A percentile compares a stretch with the other conserved stretches of the same genome.
These are phyloP conservation scores for Dalbergia oliveri DNA, from an alignment of 306 rosid species.

Conservation along the genomic window DNA sequence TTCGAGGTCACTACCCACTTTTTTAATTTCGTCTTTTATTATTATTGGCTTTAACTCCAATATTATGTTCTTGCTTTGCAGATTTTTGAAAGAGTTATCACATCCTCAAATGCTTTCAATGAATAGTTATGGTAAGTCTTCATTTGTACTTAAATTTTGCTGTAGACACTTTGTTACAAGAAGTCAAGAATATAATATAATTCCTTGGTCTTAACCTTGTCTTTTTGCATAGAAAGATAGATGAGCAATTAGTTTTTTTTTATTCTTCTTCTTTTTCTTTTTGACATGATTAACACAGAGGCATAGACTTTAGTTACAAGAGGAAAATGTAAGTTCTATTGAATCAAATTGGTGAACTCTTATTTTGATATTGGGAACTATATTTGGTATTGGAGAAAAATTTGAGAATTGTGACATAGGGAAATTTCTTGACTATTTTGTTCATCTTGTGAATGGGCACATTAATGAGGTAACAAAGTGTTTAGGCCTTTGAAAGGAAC, in stretches of 20 bases:
- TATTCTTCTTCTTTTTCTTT: not conserved
- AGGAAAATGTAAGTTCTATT: not conserved
- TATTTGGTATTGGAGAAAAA: not conserved
- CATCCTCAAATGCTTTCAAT: conserved; percentile 81
- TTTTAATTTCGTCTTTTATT: too few species aligned
- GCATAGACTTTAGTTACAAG: not conserved
- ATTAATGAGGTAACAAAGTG: not conserved
- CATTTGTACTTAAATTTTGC: conserved; percentile 1
- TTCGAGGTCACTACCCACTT: too few species aligned
- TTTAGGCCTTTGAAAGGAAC: not conserved
- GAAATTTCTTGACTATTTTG: not conserved
- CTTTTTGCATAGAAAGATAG: not conserved
- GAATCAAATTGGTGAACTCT: not conserved
- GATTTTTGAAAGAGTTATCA: conserved; percentile 90
- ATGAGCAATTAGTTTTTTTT: not conserved
- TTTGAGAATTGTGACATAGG: not conserved
- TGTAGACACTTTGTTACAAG: not conserved
- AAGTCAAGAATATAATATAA: not conserved
- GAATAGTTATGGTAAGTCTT: conserved; percentile 72
- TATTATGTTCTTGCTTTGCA: conserved; percentile 47
- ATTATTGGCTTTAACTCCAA: conserved; percentile 6
- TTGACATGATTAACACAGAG: not conserved
- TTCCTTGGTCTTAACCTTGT: not conserved
- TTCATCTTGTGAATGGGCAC: not conserved
- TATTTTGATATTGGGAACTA: not conserved